Base-by-base conservation (phyloP, 148 eudicot species). In the Nyssa sinensis region DNA sequence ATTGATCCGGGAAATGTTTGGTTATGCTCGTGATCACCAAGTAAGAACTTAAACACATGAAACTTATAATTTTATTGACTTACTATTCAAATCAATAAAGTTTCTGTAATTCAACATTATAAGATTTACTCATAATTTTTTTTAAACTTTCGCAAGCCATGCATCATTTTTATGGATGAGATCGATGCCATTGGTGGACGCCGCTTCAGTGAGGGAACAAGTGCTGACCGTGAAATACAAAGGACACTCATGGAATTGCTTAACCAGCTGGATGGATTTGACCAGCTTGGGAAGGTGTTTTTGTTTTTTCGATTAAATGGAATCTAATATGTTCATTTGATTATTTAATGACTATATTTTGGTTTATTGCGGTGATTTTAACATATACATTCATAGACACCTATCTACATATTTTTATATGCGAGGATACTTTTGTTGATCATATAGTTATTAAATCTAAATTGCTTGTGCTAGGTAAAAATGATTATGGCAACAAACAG, bases 401-500 rank as follows among this genome's bases (percentile, higher is more conserved):
- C n/a, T n/a, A n/a, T n/a, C n/a, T n/a, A n/a, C n/a, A n/a, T n/a
- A n/a, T n/a, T n/a, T n/a, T n/a, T n/a, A n/a, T n/a, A n/a, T n/a
- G n/a, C n/a, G n/a, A n/a, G n/a, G n/a, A n/a, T n/a, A n/a, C n/a
- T n/a, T n/a, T n/a, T n/a, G n/a, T n/a, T n/a, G n/a, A n/a, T n/a
- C n/a, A n/a, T n/a, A n/a, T n/a, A n/a, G n/a, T n/a, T n/a, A n/a
- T n/a, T n/a, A n/a, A n/a, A n/a, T n/a, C n/a, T n/a, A n/a, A n/a
- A n/a, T n/a, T n/a, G n/a, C n/a, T 62, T 2, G 21, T 55, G 3
- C 77, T 17, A 87, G 96, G 96, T 91, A 14, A 91, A 91, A 82
- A 93, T 95, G 98, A 95, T 95, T 5, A 95, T 96, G 99, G 99
- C 98, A 35, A 96, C 99, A 68, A 96, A 96, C 75, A 86, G 99